These are phyloP conservation scores for Aspergillus jensenii DNA, from an alignment of 2,329 filamentous ascomycete species.

Conservation along the genomic window DNA sequence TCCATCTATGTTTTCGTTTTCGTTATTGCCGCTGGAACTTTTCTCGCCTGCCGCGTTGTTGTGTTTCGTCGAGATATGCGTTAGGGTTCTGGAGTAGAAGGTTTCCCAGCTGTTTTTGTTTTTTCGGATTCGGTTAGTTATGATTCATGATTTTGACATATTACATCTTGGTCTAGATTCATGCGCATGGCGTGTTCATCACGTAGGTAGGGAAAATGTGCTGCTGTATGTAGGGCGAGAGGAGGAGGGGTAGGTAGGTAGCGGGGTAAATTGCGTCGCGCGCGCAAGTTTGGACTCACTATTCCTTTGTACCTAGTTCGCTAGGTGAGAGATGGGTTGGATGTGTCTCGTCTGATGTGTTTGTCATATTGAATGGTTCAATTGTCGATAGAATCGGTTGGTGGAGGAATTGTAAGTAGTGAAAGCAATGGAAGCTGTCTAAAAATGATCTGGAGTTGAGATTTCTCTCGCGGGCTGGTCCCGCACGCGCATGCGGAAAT, in stretches of 20 bases:
- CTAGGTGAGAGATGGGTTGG: slow-evolving; percentile 74
- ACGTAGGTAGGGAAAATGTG: not conserved
- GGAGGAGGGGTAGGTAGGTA: not conserved
- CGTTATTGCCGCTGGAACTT: slow-evolving; percentile 49
- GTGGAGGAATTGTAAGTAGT: not conserved
- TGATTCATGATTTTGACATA: not conserved
- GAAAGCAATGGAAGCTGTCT: not conserved
- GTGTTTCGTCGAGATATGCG: slow-evolving; percentile 35
- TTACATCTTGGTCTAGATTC: not conserved
- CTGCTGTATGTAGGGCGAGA: not conserved
- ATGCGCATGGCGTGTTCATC: too few relatives aligned
- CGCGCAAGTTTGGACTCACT: slow-evolving; percentile 57
- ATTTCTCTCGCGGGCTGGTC: not conserved
- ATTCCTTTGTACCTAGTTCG: slow-evolving; percentile 83
- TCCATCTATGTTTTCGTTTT: slow-evolving; percentile 59
- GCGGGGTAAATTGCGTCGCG: slow-evolving; percentile 9
- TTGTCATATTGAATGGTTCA: not conserved
- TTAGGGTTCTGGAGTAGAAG: slow-evolving; percentile 46
- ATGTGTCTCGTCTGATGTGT: slow-evolving; percentile 34
- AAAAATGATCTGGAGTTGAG: slow-evolving; percentile 2
- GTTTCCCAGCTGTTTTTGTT: slow-evolving; percentile 61
- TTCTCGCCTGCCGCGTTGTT: not conserved
- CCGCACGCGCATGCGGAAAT: not conserved
- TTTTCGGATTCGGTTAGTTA: slow-evolving; percentile 13
- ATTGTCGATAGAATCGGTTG: not conserved